Conservation (phyloP, 164 flowering plant genomes). For the Umbilicus rupestris region DNA sequence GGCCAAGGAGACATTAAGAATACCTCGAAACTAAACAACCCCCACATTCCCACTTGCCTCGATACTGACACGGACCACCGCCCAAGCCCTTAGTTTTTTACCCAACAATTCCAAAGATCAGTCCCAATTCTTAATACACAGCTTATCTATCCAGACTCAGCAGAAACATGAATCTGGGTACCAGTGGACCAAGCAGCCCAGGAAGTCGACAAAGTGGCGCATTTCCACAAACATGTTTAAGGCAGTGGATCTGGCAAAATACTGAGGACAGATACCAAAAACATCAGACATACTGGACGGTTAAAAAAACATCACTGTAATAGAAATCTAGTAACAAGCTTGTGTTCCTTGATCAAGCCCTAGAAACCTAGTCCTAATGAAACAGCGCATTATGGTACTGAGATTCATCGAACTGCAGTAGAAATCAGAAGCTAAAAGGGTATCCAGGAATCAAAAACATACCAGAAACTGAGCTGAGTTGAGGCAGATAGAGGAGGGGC, state of each 20-base stretch:
- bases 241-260: neutral
- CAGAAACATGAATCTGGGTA: neutral
- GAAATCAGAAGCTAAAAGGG: neutral
- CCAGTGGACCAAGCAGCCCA: neutral
- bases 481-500: neutral
- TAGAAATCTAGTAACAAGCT: neutral
- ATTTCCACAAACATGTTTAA: neutral
- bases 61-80: conserved; percentile 29
- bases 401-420: neutral
- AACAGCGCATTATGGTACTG: too few relatives aligned
- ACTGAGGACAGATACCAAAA: neutral
- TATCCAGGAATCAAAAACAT: neutral
- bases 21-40: conserved; percentile 13
- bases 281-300: too few relatives aligned
- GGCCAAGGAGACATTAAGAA: conserved; percentile 20
- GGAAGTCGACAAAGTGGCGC: neutral
- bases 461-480: neutral
- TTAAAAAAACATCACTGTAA: neutral
- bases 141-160: neutral
- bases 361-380: neutral
- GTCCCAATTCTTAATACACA: neutral
- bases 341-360: neutral
- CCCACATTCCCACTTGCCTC: conserved; percentile 24
- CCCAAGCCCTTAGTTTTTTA: conserved; percentile 2
- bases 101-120: neutral